These are phyloP conservation scores for Fusarium sp. DNA, from an alignment of 2,329 filamentous ascomycete genomes.

Conservation along the genomic window DNA sequence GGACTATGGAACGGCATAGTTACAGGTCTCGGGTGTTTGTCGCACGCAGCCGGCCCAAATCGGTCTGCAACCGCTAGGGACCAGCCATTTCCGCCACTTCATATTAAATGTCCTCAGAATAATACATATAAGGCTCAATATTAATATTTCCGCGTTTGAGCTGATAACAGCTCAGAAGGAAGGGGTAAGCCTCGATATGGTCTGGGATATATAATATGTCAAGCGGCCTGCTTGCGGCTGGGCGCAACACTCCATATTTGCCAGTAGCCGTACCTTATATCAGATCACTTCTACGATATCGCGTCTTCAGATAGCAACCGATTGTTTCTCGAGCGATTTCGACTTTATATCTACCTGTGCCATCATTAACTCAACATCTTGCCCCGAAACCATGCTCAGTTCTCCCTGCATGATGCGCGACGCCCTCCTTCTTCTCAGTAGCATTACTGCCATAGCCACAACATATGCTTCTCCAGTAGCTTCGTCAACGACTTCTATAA, in stretches of 20 bases:
- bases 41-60: neutral
- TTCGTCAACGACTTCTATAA: neutral
- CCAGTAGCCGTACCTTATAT: neutral
- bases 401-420: conserved; percentile 1
- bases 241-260: neutral
- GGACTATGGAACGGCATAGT: neutral
- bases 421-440: neutral
- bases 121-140: neutral
- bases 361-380: neutral
- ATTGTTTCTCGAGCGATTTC: neutral
- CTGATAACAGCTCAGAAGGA: neutral
- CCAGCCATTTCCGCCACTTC: conserved; percentile 5
- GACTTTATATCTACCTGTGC: neutral
- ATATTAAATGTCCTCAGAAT: conserved; percentile 11
- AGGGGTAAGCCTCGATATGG: neutral
- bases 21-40: neutral
- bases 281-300: neutral
- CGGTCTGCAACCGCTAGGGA: neutral
- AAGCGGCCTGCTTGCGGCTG: neutral
- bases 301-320: neutral
- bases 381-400: neutral
- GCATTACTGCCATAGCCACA: conserved; percentile 1
- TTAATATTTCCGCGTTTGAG: neutral
- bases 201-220: neutral
- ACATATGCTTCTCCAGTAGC: neutral